Conservation (phyloP, 257 asterid species). For the Forsythia suspensa region DNA sequence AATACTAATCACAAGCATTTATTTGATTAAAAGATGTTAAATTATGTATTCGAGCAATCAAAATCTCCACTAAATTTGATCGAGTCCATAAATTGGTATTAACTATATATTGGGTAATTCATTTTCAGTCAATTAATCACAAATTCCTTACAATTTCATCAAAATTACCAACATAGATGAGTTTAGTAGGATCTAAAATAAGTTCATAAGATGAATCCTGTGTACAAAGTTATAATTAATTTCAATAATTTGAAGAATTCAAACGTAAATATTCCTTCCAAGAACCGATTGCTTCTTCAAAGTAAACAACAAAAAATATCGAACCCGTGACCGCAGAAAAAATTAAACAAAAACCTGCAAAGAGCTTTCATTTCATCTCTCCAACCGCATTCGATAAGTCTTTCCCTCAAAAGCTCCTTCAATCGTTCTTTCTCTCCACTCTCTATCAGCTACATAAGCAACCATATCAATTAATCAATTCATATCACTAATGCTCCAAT, state of each 20-base stretch:
- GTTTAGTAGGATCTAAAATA: neutral
- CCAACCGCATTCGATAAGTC: conserved; percentile 75
- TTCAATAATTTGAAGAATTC: neutral
- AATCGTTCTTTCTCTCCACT: conserved; percentile 62
- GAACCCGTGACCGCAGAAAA: neutral
- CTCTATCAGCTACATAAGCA: conserved; percentile 38
- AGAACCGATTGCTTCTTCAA: neutral
- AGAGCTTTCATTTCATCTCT: conserved; percentile 61
- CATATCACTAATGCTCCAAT: neutral
- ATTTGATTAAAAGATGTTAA: neutral
- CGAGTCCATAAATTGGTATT: neutral
- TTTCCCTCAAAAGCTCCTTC: conserved; percentile 65
- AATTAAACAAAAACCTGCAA: conserved; percentile 47
- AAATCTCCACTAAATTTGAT: neutral
- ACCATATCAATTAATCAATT: neutral
- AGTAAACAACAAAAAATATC: neutral
- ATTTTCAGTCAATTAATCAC: neutral
- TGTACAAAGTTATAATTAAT: neutral
- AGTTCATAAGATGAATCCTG: neutral
- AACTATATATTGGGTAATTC: neutral
- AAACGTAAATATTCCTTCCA: neutral
- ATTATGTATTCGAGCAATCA: neutral
- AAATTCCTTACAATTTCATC: neutral
- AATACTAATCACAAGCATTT: neutral
- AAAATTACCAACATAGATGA: neutral